phyloP scores from a whole-genome alignment of 2,329 filamentous ascomycete species.

The Arthrobotrys sphaeroides region DNA sequence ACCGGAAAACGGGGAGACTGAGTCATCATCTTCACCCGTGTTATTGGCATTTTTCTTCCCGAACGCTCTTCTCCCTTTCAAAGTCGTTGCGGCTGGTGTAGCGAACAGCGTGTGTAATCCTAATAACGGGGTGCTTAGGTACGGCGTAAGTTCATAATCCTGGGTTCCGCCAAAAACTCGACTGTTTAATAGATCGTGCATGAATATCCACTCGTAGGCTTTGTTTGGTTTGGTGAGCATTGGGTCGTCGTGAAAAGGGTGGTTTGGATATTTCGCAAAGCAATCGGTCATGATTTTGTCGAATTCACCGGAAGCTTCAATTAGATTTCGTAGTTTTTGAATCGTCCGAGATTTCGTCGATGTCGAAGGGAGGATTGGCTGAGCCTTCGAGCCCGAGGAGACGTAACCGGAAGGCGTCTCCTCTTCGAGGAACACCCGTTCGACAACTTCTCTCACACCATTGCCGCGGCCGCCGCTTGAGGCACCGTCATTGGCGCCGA shows the following conservation, averaged over 20 bases:
- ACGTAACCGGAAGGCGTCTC: slow-evolving; percentile 61
- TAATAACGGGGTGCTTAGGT: slow-evolving; percentile 84
- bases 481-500: slow-evolving; percentile 59
- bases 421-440: slow-evolving; percentile 72
- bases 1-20: slow-evolving; percentile 78
- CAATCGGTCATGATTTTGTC: slow-evolving; percentile 83
- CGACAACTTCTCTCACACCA: slow-evolving; percentile 72
- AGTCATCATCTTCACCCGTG: slow-evolving; percentile 63
- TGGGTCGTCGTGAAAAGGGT: slow-evolving; percentile 91
- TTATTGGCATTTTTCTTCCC: slow-evolving; percentile 59
- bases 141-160: slow-evolving; percentile 90
- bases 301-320: slow-evolving; percentile 80
- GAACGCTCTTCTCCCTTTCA: slow-evolving; percentile 60
- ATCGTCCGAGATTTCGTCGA: slow-evolving; percentile 79
- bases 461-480: slow-evolving; percentile 65
- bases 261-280: slow-evolving; percentile 84
- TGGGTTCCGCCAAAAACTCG: slow-evolving; percentile 78
- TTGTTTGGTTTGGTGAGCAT: slow-evolving; percentile 85
- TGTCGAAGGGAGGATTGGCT: slow-evolving; percentile 58
- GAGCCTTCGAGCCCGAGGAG: slow-evolving; percentile 69
- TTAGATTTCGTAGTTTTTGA: slow-evolving; percentile 75
- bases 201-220: slow-evolving; percentile 94
- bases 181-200: slow-evolving; percentile 79
- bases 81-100: slow-evolving; percentile 62
- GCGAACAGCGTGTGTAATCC: slow-evolving; percentile 89